Evolutionary conservation across 345 rosid genomes (phyloP).

Genomic region (Psidium guajava): DNA sequence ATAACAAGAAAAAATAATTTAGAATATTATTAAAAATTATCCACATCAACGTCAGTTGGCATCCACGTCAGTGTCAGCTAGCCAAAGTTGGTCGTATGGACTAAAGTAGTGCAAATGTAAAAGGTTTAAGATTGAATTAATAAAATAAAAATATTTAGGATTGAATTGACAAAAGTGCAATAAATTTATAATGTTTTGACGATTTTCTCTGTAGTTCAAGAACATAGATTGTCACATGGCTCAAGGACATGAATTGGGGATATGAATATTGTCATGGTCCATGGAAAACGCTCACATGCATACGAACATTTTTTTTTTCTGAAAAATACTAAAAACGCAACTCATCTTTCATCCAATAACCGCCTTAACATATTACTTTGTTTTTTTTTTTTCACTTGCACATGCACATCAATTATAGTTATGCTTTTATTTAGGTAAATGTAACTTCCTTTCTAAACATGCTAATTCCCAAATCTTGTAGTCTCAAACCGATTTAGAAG

Average conservation of each 20-base stretch:
- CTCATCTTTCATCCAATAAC: neutral
- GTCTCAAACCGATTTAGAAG: neutral
- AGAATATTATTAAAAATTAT: too few species aligned
- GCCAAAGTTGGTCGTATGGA: too few species aligned
- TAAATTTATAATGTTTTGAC: too few species aligned
- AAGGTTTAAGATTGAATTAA: too few species aligned
- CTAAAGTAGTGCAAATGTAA: too few species aligned
- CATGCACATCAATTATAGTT: neutral
- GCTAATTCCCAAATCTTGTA: neutral
- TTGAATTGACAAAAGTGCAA: too few species aligned
- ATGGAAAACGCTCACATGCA: neutral
- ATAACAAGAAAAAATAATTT: too few species aligned
- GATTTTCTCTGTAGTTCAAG: neutral
- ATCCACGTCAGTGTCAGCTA: too few species aligned
- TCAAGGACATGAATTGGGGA: neutral
- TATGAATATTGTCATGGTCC: neutral
- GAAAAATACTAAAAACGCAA: neutral
- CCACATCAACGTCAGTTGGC: rapidly evolving
- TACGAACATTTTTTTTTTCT: neutral
- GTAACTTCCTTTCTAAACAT: neutral
- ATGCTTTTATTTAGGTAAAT: neutral
- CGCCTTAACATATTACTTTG: neutral
- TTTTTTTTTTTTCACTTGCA: neutral
- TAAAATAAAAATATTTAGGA: too few species aligned
- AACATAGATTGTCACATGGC: too few species aligned